Base-by-base conservation (phyloP, 352 stramenopile species). In the Pythium folliculosum region DNA sequence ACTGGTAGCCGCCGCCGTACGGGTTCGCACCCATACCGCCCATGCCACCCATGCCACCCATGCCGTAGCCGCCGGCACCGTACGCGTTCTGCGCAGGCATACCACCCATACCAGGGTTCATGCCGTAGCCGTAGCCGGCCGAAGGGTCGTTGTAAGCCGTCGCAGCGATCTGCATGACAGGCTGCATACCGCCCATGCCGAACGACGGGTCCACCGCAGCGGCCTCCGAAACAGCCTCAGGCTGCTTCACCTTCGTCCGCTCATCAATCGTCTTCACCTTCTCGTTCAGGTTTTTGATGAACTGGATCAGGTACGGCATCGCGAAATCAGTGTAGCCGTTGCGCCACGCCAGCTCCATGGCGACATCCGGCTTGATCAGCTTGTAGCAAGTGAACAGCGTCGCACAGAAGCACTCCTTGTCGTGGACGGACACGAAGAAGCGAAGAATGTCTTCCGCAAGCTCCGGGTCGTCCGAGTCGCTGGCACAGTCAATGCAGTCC, bases 301-400 rank as follows among this genome's bases (percentile, higher is more conserved):
- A 99, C 83, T 99, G 97, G 75, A 99, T 99, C 82, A 99, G 95
- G 90, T 99, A 99, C 35, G 98, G 98, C 97, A 99, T 99, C 50
- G 98, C 95, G 73, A 98, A 99, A 82, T 99, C 94, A 23, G 96
- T 90, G 83, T 99, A 99, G 60, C 97, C 96, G 76, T 99, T 98
- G 70, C 98, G 91, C 97, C 97, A 99, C 44, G 97, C 97, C 40
- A 99, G 88, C 77, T 99, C 98, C 50, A 99, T 76, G 12, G 96
- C 98, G 51, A 99, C 90, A 79, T 99, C 98, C n/a, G 98, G 97
- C 73, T 97, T 97, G 65, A 99, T 96, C 57, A 99, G 83, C 80
- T 98, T 90, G 80, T 98, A 99, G 88, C 97, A 99, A 50, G 97
- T 99, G 82, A 98, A 99, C 27, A 99, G 82, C 6, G 91, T 96